phyloP scores from a whole-genome alignment of 441 rosid genomes.

The Syzygium syzygioides region DNA sequence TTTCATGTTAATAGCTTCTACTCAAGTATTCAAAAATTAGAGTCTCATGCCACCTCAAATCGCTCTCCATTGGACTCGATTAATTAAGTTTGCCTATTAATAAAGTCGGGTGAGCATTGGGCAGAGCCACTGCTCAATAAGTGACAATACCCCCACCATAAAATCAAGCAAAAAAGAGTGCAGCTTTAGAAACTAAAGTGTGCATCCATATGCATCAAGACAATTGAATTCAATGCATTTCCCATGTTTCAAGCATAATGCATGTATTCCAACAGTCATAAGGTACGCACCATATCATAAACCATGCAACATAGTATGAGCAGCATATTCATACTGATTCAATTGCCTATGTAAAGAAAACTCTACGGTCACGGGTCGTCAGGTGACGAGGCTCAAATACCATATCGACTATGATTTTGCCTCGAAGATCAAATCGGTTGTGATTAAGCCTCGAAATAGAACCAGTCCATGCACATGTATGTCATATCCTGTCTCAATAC shows the following conservation, averaged over 20 bases:
- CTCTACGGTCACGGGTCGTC: not conserved
- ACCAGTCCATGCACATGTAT: not conserved
- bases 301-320: not conserved
- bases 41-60: no score
- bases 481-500: not conserved
- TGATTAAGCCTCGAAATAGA: no score
- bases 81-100: no score
- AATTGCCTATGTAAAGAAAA: not conserved
- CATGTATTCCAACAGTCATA: not conserved
- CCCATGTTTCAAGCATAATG: not conserved
- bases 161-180: no score
- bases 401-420: not conserved
- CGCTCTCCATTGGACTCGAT: no score
- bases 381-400: no score
- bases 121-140: no score
- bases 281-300: not conserved
- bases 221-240: not conserved
- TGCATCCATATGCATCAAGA: not conserved
- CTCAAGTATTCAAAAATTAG: no score
- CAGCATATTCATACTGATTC: not conserved
- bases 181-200: not conserved
- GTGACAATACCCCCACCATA: no score
- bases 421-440: not conserved
- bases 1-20: no score
- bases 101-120: no score